Base-by-base conservation (phyloP, 1,284 basidiomycete species). In the Ganoderma multipileum region DNA sequence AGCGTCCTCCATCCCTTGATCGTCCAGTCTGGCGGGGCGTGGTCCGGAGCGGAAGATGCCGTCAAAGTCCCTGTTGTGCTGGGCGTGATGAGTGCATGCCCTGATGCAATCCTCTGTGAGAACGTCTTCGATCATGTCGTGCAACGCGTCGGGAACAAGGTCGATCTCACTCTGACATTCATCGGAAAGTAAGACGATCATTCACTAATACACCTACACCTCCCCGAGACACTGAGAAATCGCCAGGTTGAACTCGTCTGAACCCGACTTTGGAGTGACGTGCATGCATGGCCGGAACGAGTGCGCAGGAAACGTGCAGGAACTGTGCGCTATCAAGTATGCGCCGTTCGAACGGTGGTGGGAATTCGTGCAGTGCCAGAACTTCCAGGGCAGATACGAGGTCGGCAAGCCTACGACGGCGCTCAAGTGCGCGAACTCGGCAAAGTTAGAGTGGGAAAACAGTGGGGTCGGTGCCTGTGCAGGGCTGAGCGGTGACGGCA, bases 251-350 rank as follows among this genome's bases (percentile, higher is more conserved):
- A 88, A 95, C 77, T 73, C 83, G 28, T 85, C 87, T 11, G 91
- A 92, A 52, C 81, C 87, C 14, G 82, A 85, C 60, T 92, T 91
- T 76, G 94, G 94, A 18, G 87, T 93, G 26, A 86, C 83, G 30
- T 96, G 95, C 81, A 86, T 85, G 83, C 95, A 97, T 78, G 95
- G 95, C 26, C 81, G 83, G 20, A 80, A 86, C 59, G 95, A 97
- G 81, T 96, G 94, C 75, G 89, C 89, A n/a, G 95, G 94, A 63
- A 95, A 96, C 81, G 87, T 95, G 20, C 92, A 96, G 72, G 90
- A 96, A 77, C 84, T 97, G 30, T 97, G 95, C 77, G 89, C 89
- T 16, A 82, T 83, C 68, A 88, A 88, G 77, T 84, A 92, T 73
- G 83, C 87, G 14, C 78, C 82, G 26, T 76, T 79, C 38, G 71